phyloP scores from a whole-genome alignment of 177 flowering plant genomes.

The Tripterygium wilfordii region DNA sequence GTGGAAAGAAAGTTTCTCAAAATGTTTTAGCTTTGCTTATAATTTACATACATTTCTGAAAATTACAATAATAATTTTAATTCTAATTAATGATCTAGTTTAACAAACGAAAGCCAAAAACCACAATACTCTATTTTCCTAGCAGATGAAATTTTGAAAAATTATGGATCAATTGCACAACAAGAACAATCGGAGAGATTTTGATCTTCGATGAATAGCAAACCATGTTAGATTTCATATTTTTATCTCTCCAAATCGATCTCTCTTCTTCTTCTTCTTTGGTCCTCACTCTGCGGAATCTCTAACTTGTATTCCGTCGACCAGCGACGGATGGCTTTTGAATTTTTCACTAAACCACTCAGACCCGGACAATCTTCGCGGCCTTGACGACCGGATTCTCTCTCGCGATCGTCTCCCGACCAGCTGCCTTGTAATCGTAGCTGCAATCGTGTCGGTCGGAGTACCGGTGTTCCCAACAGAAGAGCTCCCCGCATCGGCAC shows the following conservation, averaged over 20 bases:
- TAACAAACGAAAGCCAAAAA: too few species aligned
- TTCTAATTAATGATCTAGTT: too few species aligned
- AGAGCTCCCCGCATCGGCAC: constrained; percentile 73
- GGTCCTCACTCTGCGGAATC: too few species aligned
- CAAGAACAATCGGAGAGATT: constrained; percentile 6
- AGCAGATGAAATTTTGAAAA: constrained; percentile 1
- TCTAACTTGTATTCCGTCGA: too few species aligned
- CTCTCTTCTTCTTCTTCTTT: not conserved
- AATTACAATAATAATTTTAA: too few species aligned
- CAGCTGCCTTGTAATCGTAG: constrained; percentile 73
- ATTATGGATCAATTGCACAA: constrained; percentile 4
- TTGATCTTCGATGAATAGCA: too few species aligned
- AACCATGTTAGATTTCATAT: too few species aligned
- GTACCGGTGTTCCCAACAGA: constrained; percentile 69
- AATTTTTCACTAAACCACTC: too few species aligned
- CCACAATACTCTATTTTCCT: too few species aligned
- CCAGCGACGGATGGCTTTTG: too few species aligned
- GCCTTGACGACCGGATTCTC: constrained; percentile 81
- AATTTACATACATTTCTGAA: constrained; percentile 16
- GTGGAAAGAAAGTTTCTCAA: constrained; percentile 6
- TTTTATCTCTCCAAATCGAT: not conserved
- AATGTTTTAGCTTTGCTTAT: not conserved
- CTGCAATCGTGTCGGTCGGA: constrained; percentile 72
- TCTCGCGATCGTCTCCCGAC: constrained; percentile 62
- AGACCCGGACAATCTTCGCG: constrained; percentile 61